phyloP scores from a whole-genome alignment of 2,329 filamentous ascomycete genomes.

The Pseudogymnoascus sp. region DNA sequence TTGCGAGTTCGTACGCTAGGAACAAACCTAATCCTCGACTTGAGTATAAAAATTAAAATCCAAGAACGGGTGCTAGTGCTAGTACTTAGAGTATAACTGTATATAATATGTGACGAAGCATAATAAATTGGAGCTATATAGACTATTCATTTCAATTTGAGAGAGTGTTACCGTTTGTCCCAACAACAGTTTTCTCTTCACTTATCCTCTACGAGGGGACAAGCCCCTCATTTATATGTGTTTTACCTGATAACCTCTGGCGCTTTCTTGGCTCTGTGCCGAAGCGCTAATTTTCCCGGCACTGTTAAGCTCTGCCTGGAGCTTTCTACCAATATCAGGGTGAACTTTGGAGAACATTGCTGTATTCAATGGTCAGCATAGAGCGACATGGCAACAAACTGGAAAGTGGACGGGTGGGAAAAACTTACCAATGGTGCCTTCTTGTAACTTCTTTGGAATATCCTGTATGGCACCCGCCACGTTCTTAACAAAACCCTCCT shows the following conservation, averaged over 20 bases:
- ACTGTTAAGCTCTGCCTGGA: neutral
- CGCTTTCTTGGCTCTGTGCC: neutral
- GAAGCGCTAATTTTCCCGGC: neutral
- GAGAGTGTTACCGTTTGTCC: neutral
- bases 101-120: neutral
- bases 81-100: too few relatives aligned
- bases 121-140: neutral
- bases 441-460: neutral
- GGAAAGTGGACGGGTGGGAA: conserved; percentile 25
- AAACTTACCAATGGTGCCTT: neutral
- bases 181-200: neutral
- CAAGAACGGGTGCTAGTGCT: too few relatives aligned
- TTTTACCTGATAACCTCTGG: neutral
- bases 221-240: neutral
- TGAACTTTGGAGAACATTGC: neutral
- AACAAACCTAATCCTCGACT: neutral
- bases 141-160: neutral
- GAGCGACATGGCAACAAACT: neutral
- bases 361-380: neutral
- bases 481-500: conserved; percentile 20
- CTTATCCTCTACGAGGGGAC: neutral
- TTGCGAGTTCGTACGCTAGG: neutral
- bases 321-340: neutral
- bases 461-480: conserved; percentile 24
- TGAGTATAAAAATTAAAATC: neutral